Base-by-base conservation (phyloP, 2,329 filamentous ascomycete species). In the Paecilomyces formosus region DNA sequence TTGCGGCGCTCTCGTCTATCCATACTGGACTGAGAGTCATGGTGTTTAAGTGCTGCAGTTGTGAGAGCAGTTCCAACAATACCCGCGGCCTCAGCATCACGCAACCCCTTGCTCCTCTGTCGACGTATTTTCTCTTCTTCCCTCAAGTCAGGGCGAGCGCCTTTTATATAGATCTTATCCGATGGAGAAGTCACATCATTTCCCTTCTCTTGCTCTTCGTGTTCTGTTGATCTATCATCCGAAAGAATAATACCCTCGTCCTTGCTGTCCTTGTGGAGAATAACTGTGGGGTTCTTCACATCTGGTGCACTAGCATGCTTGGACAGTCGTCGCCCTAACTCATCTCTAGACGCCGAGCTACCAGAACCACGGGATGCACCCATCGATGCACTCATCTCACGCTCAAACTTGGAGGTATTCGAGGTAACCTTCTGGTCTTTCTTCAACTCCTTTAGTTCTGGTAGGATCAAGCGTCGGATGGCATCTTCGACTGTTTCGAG, bases 401-500 rank as follows among this genome's bases (percentile, higher is more conserved):
- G 80, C 30, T 88, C 83, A 31, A 89, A 92, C 59, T 86, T 87
- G 57, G 84, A 85, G 11, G 84, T 85, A 66, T 85, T 88, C 63
- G 88, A 83, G 62, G 88, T 85, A 63, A 88, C 88, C 72, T 90
- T 92, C 71, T 93, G 89, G 69, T 96, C 92, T 66, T 92, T 86
- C 73, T 96, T 97, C 57, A 99, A 79, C 9, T 92, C 90, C 66
- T 91, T 93, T 52, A 99, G 81, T 73, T 99, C 93, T 0, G 94
- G 94, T 2, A 99, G 77, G 56, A 97, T 96, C 55, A 96, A 81
- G 54, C 92, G 85, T 62, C 91, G 87, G 68, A 97, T 96, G 13
- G 92, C 92, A 75, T 96, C 92, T 75, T 97, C 92, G 2, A 97
- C 92, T 0, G 92, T 94, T 68, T 94, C 90, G 1, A 97, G 82